Evolutionary conservation across 495 filamentous ascomycete genomes (phyloP).

Genomic region (Lasiosphaeriaceae sp.): DNA sequence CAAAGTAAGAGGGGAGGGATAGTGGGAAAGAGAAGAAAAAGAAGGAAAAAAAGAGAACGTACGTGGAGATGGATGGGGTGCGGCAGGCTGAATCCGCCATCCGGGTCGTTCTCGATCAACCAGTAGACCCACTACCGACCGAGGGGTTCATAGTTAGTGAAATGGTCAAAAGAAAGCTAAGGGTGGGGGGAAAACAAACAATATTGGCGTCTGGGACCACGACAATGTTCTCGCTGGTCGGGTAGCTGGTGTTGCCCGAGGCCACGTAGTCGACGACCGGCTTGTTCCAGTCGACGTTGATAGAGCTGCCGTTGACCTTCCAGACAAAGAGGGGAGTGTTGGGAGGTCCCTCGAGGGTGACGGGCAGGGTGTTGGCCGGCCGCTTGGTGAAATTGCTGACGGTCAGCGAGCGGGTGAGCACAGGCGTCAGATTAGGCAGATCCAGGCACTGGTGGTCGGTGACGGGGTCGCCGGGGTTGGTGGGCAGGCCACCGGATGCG

Average conservation of each 20-base stretch:
- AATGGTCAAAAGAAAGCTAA: background rate
- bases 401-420: conserved; percentile 25
- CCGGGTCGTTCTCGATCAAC: conserved; percentile 51
- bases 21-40: background rate
- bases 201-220: conserved; percentile 27
- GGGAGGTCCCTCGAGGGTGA: conserved; percentile 17
- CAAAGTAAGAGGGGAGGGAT: no score
- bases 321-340: conserved; percentile 31
- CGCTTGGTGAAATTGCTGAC: conserved; percentile 21
- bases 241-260: conserved; percentile 33
- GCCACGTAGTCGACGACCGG: conserved; percentile 38
- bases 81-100: conserved; percentile 23
- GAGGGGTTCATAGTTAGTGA: background rate
- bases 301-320: conserved; percentile 37
- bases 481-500: conserved; percentile 24
- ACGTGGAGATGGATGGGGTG: conserved; percentile 46
- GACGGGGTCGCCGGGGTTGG: conserved; percentile 22
- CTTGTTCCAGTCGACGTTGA: conserved; percentile 41
- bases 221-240: conserved; percentile 35
- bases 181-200: background rate
- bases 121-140: conserved; percentile 46
- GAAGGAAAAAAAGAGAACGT: conserved; percentile 3
- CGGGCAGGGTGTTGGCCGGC: conserved; percentile 26
- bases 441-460: conserved; percentile 30
- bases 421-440: conserved; percentile 27